Base-by-base conservation (phyloP, 306 rosid species). In the Castanea crenata region DNA sequence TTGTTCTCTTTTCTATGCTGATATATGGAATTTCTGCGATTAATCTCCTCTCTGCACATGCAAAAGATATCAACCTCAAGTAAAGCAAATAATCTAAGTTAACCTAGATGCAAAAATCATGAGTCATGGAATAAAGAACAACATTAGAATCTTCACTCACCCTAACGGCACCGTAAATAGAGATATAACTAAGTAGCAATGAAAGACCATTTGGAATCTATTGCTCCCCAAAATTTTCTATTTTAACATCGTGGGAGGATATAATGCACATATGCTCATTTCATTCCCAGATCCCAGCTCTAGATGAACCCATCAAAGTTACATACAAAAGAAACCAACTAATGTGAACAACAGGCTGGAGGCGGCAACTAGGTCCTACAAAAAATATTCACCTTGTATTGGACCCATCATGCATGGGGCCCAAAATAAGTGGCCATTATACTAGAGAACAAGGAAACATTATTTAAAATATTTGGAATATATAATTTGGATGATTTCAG, bases 21-120 rank as follows among this genome's bases (percentile, higher is more conserved):
- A 82, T 83, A 73, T 3, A 77, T 84, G 2, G 84, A 63, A 29
- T 91, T 90, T 82, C 86, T 52, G 71, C 78, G 88, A 81, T 73
- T 86, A 29, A 86, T 79, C 83, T 91, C 86, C 79, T 89, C 90
- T 82, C 98, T 95, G 94, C 91, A 86, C 76, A 86, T 9, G 68
- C 70, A 79, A 74, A 15, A 61, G 35, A 41, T 21, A 79, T 4
- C 15, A 67, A 18, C 52, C 52, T 18, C 32, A 32, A 34, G 15
- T n/a, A 1, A 35, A 67, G 8, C 27, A 67, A 44, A 35, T 35
- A 64, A 9, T 19, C 5, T 35, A 55, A 20, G 41, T 29, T 57
- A 65, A 80, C 67, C 38, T 27, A 71, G 76, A 63, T 73, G 44
- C 44, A 72, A 27, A 58, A 38, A 71, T 19, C 18, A 71, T 49